phyloP scores from a whole-genome alignment of 306 rosid genomes.

The Boehmeria nivea region DNA sequence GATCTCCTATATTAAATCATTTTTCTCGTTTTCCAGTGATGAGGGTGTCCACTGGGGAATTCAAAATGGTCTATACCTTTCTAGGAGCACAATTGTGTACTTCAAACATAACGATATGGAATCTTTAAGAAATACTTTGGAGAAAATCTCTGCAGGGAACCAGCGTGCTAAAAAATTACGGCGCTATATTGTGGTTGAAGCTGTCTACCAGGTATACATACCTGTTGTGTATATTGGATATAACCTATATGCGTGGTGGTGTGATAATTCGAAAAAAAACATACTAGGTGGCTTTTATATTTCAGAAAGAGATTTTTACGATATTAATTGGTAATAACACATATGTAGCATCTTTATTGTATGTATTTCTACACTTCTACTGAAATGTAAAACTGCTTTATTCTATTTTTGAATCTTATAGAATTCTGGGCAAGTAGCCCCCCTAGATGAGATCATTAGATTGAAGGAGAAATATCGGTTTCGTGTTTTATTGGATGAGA shows the following conservation, averaged over 20 bases:
- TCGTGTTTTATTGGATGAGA: constrained; percentile 91
- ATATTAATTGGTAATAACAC: too few relatives aligned
- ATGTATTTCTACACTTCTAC: background rate
- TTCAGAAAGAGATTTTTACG: too few relatives aligned
- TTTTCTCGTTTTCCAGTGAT: constrained; percentile 45
- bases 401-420: constrained; percentile 24
- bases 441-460: constrained; percentile 75
- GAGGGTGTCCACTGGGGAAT: constrained; percentile 99
- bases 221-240: too few relatives aligned
- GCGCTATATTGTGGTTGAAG: constrained; percentile 97
- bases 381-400: background rate
- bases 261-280: too few relatives aligned
- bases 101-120: constrained; percentile 91
- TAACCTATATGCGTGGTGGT: too few relatives aligned
- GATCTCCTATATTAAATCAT: constrained; percentile 7
- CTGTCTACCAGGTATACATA: constrained; percentile 88
- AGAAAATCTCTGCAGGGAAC: constrained; percentile 57
- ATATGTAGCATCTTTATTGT: background rate
- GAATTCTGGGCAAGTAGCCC: constrained; percentile 98
- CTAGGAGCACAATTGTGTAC: constrained; percentile 84
- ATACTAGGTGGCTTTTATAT: background rate
- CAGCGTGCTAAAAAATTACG: constrained; percentile 68
- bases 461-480: constrained; percentile 83
- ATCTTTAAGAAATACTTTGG: constrained; percentile 69
- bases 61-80: constrained; percentile 93